Evolutionary conservation across 108 stramenopile genomes (phyloP), one percentile per base, ranked within the genome.

Genomic region (Skeletonema costatum): DNA sequence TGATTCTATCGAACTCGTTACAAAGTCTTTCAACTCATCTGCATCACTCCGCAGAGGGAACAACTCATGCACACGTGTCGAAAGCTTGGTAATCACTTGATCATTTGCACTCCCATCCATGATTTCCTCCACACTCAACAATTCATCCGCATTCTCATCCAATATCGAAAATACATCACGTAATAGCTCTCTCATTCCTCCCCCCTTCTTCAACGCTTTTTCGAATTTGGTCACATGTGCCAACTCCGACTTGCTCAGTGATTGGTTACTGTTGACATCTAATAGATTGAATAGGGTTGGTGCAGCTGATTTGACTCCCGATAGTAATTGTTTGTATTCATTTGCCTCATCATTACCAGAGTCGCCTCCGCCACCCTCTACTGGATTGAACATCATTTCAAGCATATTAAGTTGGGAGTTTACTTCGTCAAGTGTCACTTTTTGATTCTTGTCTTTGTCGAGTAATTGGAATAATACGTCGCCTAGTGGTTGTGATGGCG

Each of bases 361-460:
- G 39, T 41, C 39, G 16, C 59, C 31, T 21, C 44, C 70, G 9
- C 65, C 64, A 53, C n/a, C 56, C 0, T 13, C 50, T 30, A 33
- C 48, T 4, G 46, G 53, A 9, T 17, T 10, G 30, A 78, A 71
- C 1, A 78, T 48, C 13, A 25, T 4, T 30, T 78, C 70, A 1
- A 78, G 70, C 64, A 71, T 78, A 30, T 38, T 11, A 0, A 78
- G 2, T 44, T 78, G 69, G 7, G 63, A 33, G 12, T 64, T 58
- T 14, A 78, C 70, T 60, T 78, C 77, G 31, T 62, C 46, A 36
- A 66, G 64, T 1, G 77, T 42, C 2, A 78, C 77, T 63, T 59
- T 65, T 53, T 33, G 31, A 60, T 78, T 44, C 61, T 78, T 78
- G 70, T 78, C 69, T 42, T 62, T 71, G 51, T 78, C 77, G 58